These are phyloP conservation scores for Apiotrichum brassicae DNA, from an alignment of 1,284 basidiomycete species.

Conservation along the genomic window DNA sequence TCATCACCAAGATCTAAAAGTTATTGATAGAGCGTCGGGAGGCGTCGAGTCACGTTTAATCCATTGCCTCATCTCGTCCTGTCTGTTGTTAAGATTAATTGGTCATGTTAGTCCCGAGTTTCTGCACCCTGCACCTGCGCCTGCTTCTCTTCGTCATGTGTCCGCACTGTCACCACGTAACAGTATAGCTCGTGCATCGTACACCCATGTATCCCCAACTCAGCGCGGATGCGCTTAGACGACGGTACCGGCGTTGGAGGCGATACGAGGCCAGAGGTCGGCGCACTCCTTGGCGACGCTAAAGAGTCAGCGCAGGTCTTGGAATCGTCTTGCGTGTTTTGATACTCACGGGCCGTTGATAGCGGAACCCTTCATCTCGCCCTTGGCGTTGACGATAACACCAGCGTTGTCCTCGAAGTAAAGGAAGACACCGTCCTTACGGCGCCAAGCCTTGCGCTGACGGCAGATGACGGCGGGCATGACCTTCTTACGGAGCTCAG, in stretches of 20 bases:
- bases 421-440: conserved; percentile 96
- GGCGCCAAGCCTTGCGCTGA: conserved; percentile 97
- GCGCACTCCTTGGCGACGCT: conserved; percentile 54
- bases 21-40: no score
- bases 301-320: conserved; percentile 1
- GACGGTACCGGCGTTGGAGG: conserved; percentile 96
- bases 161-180: not conserved
- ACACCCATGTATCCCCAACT: conserved; percentile 20
- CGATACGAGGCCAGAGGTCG: conserved; percentile 99
- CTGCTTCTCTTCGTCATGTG: not conserved
- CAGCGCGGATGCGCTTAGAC: conserved; percentile 52
- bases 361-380: conserved; percentile 99
- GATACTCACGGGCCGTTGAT: conserved; percentile 76
- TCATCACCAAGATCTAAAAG: conserved; percentile 12
- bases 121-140: no score
- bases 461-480: conserved; percentile 97
- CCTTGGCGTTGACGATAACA: conserved; percentile 97
- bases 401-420: conserved; percentile 97
- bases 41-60: no score
- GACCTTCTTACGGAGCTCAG: conserved; percentile 98
- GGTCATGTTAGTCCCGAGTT: not conserved
- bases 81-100: not conserved
- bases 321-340: conserved; percentile 59
- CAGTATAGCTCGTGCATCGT: conserved; percentile 23
- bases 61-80: no score